A percentile compares a stretch with the other conserved stretches of the same genome.
phyloP scores from a whole-genome alignment of 345 rosid species.

The Cochlearia excelsa region DNA sequence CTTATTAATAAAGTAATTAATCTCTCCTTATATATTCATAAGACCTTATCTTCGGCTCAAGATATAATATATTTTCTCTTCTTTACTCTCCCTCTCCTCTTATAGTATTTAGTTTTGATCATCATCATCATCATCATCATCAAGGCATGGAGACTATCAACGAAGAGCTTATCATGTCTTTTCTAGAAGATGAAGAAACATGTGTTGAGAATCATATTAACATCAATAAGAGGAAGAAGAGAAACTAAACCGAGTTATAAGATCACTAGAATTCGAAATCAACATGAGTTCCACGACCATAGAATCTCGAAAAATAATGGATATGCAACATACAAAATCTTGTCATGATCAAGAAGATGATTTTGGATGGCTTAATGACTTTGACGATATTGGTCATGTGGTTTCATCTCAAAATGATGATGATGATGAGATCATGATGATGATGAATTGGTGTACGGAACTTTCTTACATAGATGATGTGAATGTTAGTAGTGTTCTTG shows the following conservation, averaged over 20 bases:
- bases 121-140: neutral
- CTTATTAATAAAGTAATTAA: slow-evolving; percentile 29
- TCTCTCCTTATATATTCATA: slow-evolving; percentile 22
- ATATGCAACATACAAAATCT: neutral
- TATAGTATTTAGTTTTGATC: too few species aligned
- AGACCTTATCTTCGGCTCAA: slow-evolving; percentile 21
- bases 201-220: slow-evolving; percentile 30
- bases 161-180: slow-evolving; percentile 37
- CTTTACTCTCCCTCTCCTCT: neutral
- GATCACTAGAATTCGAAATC: slow-evolving; percentile 53
- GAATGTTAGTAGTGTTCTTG: slow-evolving; percentile 23
- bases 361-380: slow-evolving; percentile 27
- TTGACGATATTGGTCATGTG: slow-evolving; percentile 29
- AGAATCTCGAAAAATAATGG: slow-evolving; percentile 12
- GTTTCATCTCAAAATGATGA: slow-evolving; percentile 41
- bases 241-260: slow-evolving; percentile 43
- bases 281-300: slow-evolving; percentile 25
- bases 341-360: slow-evolving; percentile 16
- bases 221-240: slow-evolving; percentile 41
- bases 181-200: slow-evolving; percentile 37
- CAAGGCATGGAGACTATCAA: slow-evolving; percentile 33
- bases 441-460: slow-evolving; percentile 47
- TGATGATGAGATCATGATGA: slow-evolving; percentile 11
- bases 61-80: slow-evolving; percentile 16
- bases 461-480: slow-evolving; percentile 33